Evolutionary conservation across 352 stramenopile genomes (phyloP).

Genomic region (Elongisporangium anandrum): DNA sequence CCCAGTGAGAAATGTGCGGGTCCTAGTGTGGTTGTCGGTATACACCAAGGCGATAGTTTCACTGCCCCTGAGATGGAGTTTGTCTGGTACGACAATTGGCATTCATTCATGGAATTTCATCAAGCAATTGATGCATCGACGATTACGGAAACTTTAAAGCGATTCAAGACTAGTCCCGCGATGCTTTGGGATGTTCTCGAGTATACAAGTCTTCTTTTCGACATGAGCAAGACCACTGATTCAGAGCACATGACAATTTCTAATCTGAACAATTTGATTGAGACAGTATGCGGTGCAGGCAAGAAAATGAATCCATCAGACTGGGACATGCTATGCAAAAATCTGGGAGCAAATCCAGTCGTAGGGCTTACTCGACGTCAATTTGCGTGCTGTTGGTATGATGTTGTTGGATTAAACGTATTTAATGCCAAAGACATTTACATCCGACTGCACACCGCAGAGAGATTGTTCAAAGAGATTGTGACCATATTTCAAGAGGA

Average conservation of each 20-base stretch:
- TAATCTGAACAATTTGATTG: conserved; percentile 35
- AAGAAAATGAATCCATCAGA: conserved; percentile 18
- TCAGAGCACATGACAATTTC: conserved; percentile 20
- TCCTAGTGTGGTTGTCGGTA: conserved; percentile 32
- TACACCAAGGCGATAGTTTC: conserved; percentile 13
- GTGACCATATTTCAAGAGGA: conserved; percentile 36
- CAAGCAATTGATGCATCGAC: conserved; percentile 38
- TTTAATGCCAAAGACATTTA: conserved; percentile 41
- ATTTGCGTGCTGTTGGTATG: conserved; percentile 52
- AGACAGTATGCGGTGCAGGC: conserved; percentile 25
- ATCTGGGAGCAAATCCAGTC: conserved; percentile 27
- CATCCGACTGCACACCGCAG: conserved; percentile 36
- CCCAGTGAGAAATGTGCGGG: conserved; percentile 21
- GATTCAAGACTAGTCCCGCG: conserved; percentile 40
- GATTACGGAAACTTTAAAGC: conserved; percentile 36
- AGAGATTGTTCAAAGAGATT: conserved; percentile 41
- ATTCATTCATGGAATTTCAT: conserved; percentile 45
- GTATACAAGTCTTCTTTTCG: conserved; percentile 48
- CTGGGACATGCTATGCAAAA: conserved; percentile 34
- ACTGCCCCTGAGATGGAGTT: conserved; percentile 31
- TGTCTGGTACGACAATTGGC: conserved; percentile 48
- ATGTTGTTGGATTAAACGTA: conserved; percentile 33
- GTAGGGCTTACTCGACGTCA: conserved; percentile 37
- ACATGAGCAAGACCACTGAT: conserved; percentile 27
- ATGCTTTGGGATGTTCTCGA: conserved; percentile 48